phyloP scores from a whole-genome alignment of 2,329 filamentous ascomycete species.

The Trichoderma brevicompactum region DNA sequence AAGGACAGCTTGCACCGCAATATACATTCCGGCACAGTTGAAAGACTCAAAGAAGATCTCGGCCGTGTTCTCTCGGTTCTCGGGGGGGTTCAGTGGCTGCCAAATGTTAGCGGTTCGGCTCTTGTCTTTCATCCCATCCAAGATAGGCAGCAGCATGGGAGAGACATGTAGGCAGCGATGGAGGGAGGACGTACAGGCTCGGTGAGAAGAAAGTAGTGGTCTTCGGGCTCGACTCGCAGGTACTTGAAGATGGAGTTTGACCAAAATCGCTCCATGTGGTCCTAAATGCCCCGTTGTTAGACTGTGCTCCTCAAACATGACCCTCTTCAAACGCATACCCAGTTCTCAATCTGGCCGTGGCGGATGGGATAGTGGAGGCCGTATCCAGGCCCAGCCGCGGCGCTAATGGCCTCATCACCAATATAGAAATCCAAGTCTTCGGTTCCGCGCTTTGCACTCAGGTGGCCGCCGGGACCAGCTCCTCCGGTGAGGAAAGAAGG shows the following conservation, averaged over 20 bases:
- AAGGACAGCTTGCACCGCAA: slow-evolving; percentile 95
- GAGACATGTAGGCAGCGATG: too few species aligned
- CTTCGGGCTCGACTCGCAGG: slow-evolving; percentile 94
- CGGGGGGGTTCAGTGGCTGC: slow-evolving; percentile 93
- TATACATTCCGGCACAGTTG: slow-evolving; percentile 98
- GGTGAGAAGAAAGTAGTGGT: slow-evolving; percentile 97
- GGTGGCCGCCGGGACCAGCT: slow-evolving; percentile 78
- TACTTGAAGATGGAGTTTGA: slow-evolving; percentile 99
- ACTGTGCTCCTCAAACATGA: neutral
- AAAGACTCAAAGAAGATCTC: slow-evolving; percentile 99
- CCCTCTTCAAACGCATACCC: slow-evolving; percentile 62
- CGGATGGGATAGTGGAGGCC: slow-evolving; percentile 96
- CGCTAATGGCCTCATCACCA: slow-evolving; percentile 90
- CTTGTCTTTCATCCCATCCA: slow-evolving; percentile 22
- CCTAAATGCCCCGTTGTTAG: slow-evolving; percentile 60
- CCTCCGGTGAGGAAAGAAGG: slow-evolving; percentile 93
- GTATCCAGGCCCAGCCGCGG: slow-evolving; percentile 86
- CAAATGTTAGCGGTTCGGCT: neutral
- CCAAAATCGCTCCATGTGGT: slow-evolving; percentile 99
- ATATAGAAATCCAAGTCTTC: slow-evolving; percentile 99
- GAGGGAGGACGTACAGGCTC: slow-evolving; percentile 73
- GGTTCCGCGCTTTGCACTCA: slow-evolving; percentile 91
- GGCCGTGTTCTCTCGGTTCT: slow-evolving; percentile 98
- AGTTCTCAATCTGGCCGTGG: slow-evolving; percentile 98
- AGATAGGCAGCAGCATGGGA: neutral